Conservation (phyloP, 176 grass and related monocot species). For the Neostapfia colusana region DNA sequence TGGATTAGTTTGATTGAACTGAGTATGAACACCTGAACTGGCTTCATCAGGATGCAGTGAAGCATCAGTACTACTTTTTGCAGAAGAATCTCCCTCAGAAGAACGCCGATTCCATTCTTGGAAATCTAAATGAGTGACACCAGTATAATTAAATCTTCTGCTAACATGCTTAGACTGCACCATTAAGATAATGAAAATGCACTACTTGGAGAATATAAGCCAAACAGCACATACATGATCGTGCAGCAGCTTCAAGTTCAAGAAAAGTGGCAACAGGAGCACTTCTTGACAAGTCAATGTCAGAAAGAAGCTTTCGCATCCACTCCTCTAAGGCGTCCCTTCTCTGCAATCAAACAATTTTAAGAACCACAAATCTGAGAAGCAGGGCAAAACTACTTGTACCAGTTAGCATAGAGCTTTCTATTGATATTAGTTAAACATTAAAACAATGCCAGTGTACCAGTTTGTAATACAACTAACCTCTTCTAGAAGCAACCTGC, state of each 20-base stretch:
- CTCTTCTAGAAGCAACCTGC: conserved; percentile 89
- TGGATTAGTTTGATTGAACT: conserved; percentile 40
- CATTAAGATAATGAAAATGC: conserved; percentile 22
- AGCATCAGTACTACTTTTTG: conserved; percentile 34
- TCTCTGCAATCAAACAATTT: conserved; percentile 61
- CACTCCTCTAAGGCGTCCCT: conserved; percentile 86
- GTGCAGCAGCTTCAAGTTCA: conserved; percentile 86
- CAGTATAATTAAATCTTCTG: conserved; percentile 27
- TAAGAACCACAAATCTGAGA: conserved; percentile 31
- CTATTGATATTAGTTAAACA: background rate
- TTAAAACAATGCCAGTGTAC: background rate
- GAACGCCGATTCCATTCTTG: conserved; percentile 59
- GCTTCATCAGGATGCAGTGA: conserved; percentile 38
- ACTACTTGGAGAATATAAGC: conserved; percentile 13
- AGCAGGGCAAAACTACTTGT: conserved; percentile 23
- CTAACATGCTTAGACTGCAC: background rate
- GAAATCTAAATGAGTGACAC: conserved; percentile 62
- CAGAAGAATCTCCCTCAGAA: conserved; percentile 58
- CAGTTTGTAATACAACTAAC: conserved; percentile 42
- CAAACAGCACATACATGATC: conserved; percentile 67
- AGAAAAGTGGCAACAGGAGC: conserved; percentile 88
- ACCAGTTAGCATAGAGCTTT: background rate
- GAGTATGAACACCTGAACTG: conserved; percentile 43
- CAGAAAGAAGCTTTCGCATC: conserved; percentile 92
- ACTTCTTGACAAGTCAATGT: conserved; percentile 96